These are phyloP conservation scores for Coelastrella sp. DNA, from an alignment of 139 green algal genomes.

Conservation along the genomic window DNA sequence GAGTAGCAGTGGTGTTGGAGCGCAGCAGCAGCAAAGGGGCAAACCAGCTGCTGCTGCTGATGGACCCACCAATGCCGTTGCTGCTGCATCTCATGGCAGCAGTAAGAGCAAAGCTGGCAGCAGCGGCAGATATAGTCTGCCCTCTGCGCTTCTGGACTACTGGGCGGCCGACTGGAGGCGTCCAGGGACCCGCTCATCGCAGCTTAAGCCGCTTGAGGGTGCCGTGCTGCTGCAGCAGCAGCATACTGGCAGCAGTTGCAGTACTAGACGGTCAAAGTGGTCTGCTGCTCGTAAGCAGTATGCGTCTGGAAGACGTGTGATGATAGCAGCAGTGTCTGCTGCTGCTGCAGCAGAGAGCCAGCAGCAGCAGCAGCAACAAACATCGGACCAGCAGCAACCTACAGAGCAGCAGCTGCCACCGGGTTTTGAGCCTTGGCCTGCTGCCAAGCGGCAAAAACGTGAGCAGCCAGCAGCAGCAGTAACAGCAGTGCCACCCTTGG, in stretches of 20 bases:
- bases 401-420: neutral
- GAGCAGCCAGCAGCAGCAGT: slow-evolving; percentile 13
- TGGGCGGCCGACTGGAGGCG: too few relatives aligned
- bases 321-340: slow-evolving; percentile 26
- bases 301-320: neutral
- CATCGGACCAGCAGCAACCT: neutral
- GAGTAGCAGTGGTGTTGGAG: neutral
- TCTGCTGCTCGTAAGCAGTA: neutral
- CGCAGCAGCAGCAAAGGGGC: neutral
- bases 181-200: too few relatives aligned
- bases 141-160: too few relatives aligned
- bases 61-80: neutral
- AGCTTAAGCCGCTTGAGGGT: too few relatives aligned
- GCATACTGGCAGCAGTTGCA: too few relatives aligned
- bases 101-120: neutral
- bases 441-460: slow-evolving; percentile 9
- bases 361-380: neutral
- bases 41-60: neutral
- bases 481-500: neutral
- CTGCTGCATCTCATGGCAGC: neutral
- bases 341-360: neutral
- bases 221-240: too few relatives aligned
- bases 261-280: too few relatives aligned
- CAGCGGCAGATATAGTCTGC: slow-evolving; percentile 7
- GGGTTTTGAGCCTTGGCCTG: neutral